These are phyloP conservation scores for Tanacetum coccineum DNA, from an alignment of 129 eudicot genomes.

Conservation along the genomic window DNA sequence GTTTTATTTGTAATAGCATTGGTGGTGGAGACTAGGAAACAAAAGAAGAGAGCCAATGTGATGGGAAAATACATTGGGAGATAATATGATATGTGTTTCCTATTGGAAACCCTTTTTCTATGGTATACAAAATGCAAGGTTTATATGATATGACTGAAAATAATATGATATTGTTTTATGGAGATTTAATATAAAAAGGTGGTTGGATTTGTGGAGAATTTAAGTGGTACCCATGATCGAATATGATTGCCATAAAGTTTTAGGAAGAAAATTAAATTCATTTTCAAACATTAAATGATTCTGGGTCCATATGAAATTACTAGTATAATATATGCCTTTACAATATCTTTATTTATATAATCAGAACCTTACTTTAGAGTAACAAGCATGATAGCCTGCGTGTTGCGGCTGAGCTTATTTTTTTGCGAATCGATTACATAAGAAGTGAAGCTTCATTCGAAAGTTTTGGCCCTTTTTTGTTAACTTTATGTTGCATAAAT, in stretches of 20 bases:
- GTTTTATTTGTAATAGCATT: constrained; percentile 21
- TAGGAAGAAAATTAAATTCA: background rate
- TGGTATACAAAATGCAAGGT: constrained; percentile 5
- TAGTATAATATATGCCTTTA: no score
- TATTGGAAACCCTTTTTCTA: constrained; percentile 16
- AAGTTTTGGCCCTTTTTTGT: no score
- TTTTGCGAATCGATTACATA: no score
- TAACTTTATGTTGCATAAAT: no score
- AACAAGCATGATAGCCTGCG: no score
- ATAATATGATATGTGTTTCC: constrained; percentile 21
- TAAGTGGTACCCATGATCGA: constrained; percentile 82
- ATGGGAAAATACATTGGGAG: constrained; percentile 26
- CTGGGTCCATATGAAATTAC: background rate
- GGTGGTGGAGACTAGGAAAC: constrained; percentile 25
- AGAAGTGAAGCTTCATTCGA: no score
- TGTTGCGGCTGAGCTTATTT: no score
- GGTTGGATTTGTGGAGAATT: constrained; percentile 24
- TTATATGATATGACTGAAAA: constrained; percentile 14
- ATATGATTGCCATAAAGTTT: constrained; percentile 51
- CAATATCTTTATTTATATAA: no score
- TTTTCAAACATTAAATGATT: constrained; percentile 14
- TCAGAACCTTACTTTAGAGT: no score
- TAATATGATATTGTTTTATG: background rate
- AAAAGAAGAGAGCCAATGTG: constrained; percentile 14
- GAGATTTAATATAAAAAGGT: constrained; percentile 11